A percentile compares a stretch with the other conserved stretches of the same genome.
Evolutionary conservation across 1,284 basidiomycete genomes (phyloP).

Genomic region (Omphalotus olearius): DNA sequence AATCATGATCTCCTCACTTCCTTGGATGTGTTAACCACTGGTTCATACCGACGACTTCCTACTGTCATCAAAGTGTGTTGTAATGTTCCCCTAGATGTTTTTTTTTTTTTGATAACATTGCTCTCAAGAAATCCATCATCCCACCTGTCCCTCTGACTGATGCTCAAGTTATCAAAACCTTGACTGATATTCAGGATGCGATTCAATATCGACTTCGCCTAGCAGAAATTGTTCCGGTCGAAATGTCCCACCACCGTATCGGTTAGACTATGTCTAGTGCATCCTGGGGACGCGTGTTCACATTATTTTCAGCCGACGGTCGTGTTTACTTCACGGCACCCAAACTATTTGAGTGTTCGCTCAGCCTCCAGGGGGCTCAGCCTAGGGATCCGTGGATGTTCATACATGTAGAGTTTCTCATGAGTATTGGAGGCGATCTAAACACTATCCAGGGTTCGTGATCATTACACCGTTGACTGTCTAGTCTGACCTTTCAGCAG

Average conservation of each 20-base stretch:
- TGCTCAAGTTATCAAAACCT: slow-evolving; percentile 57
- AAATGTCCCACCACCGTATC: slow-evolving; percentile 72
- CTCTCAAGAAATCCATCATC: slow-evolving; percentile 59
- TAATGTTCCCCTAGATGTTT: slow-evolving; percentile 17
- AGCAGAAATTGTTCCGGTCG: slow-evolving; percentile 68
- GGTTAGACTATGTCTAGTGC: slow-evolving; percentile 33
- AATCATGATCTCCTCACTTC: slow-evolving; percentile 91
- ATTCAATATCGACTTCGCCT: slow-evolving; percentile 75
- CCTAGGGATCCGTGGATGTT: slow-evolving; percentile 79
- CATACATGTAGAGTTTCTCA: slow-evolving; percentile 71
- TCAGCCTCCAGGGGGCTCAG: slow-evolving; percentile 68
- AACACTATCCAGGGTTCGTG: slow-evolving; percentile 62
- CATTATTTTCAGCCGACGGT: slow-evolving; percentile 51
- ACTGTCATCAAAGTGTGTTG: slow-evolving; percentile 65
- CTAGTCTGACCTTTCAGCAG: slow-evolving; percentile 28
- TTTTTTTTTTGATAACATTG: slow-evolving; percentile 10
- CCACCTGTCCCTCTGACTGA: slow-evolving; percentile 66
- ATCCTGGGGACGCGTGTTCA: not conserved
- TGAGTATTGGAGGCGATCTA: slow-evolving; percentile 68
- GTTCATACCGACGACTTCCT: slow-evolving; percentile 78
- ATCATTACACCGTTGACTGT: not conserved
- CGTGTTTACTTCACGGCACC: slow-evolving; percentile 73
- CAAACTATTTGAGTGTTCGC: slow-evolving; percentile 70
- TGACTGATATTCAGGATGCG: slow-evolving; percentile 70
- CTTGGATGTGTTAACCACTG: slow-evolving; percentile 79